Conservation (phyloP, 768 basidiomycete genomes). For the Galerina marginata region DNA sequence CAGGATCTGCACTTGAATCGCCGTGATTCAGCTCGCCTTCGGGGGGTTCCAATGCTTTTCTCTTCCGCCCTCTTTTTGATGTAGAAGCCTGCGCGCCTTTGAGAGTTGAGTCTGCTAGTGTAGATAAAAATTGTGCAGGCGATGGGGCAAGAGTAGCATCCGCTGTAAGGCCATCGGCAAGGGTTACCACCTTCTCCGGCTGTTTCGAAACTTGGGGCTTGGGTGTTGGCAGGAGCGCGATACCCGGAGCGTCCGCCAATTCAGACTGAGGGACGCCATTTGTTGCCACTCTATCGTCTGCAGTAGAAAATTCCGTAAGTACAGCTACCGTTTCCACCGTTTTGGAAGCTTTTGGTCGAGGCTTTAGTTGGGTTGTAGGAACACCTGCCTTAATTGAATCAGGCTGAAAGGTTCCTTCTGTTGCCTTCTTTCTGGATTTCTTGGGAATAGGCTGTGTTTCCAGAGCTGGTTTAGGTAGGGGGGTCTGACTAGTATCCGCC, state of each 20-base stretch:
- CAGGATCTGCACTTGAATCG: no score
- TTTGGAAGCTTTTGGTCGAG: constrained; percentile 26
- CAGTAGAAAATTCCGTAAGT: not conserved
- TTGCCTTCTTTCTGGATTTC: not conserved
- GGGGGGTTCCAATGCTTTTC: constrained; percentile 7
- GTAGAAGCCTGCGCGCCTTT: not conserved
- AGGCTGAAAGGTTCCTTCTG: not conserved
- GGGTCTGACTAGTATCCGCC: not conserved
- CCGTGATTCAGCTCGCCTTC: not conserved
- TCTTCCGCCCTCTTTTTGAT: constrained; percentile 15
- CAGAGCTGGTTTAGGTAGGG: not conserved
- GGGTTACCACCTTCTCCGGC: no score
- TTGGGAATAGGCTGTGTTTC: not conserved
- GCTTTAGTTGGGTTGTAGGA: constrained; percentile 25
- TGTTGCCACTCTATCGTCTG: not conserved
- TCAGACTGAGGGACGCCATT: no score
- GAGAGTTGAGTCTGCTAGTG: not conserved
- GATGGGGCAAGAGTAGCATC: not conserved
- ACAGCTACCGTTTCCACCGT: constrained; percentile 23
- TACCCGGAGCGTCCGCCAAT: no score
- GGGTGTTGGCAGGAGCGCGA: no score
- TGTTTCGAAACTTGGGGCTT: no score
- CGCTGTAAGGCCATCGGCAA: no score
- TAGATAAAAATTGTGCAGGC: not conserved
- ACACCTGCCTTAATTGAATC: not conserved